Conservation (phyloP, 75 land plant species). For the Selaginella tamariscina region DNA sequence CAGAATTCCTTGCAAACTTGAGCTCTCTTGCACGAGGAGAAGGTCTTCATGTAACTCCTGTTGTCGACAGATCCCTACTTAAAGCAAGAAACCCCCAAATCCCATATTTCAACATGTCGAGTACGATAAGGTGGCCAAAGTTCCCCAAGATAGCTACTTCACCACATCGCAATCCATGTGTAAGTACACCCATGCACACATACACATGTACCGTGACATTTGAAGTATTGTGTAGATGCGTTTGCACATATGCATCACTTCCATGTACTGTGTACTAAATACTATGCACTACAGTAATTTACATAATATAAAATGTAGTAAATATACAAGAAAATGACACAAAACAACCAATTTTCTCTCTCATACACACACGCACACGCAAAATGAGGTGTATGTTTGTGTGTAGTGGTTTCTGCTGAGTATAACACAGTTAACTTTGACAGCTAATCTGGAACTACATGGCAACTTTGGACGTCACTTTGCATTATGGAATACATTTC, state of each 20-base stretch:
- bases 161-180: constrained; percentile 33
- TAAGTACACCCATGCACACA: constrained; percentile 13
- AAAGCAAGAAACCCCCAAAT: constrained; percentile 48
- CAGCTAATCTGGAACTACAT: background rate
- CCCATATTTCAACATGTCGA: constrained; percentile 58
- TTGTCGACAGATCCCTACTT: constrained; percentile 63
- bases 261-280: too few species aligned
- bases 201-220: background rate
- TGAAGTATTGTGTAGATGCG: too few species aligned
- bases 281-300: too few species aligned
- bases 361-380: too few species aligned
- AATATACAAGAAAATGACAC: too few species aligned
- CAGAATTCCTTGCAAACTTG: background rate
- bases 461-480: constrained; percentile 7
- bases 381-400: too few species aligned
- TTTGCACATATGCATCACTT: too few species aligned
- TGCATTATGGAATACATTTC: background rate
- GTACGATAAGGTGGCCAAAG: constrained; percentile 18
- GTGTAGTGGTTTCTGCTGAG: too few species aligned
- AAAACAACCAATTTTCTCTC: too few species aligned
- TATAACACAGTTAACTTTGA: too few species aligned
- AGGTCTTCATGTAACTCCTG: constrained; percentile 39
- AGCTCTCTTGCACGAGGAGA: constrained; percentile 19
- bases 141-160: background rate
- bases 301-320: too few species aligned